Percentiles rank a stretch among this genome's conserved stretches.
Evolutionary conservation across 2,329 filamentous ascomycete species (phyloP).

Genomic region (Fusarium sp.): DNA sequence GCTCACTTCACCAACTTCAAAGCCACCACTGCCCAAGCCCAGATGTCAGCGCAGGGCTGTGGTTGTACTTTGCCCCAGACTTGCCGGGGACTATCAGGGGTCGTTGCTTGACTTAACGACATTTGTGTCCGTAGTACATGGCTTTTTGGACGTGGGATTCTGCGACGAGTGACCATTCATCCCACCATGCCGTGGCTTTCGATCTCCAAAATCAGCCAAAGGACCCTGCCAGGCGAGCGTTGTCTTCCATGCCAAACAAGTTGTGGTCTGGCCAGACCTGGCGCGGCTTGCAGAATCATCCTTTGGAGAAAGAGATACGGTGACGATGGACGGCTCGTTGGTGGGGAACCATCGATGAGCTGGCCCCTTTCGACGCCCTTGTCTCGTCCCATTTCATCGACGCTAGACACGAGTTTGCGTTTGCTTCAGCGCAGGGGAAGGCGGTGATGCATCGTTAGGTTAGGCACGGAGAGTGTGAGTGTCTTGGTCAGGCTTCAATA

Average conservation of each 20-base stretch:
- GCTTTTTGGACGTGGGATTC: conserved; percentile 23
- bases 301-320: conserved; percentile 44
- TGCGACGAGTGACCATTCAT: conserved; percentile 29
- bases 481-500: conserved; percentile 42
- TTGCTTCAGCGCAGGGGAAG: conserved; percentile 41
- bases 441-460: conserved; percentile 47
- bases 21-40: conserved; percentile 37
- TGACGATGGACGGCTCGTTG: conserved; percentile 43
- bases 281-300: conserved; percentile 41
- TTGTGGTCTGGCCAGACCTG: conserved; percentile 17
- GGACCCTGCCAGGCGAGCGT: conserved; percentile 30
- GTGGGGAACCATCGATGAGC: conserved; percentile 47
- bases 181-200: conserved; percentile 28
- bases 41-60: conserved; percentile 43
- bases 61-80: conserved; percentile 41
- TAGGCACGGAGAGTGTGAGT: conserved; percentile 39
- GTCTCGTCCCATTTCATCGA: conserved; percentile 44
- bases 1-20: conserved; percentile 37
- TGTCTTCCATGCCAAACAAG: conserved; percentile 18
- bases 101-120: conserved; percentile 38
- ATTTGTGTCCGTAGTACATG: conserved; percentile 24
- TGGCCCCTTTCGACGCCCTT: conserved; percentile 46
- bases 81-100: conserved; percentile 39
- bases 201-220: conserved; percentile 30
- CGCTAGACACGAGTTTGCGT: conserved; percentile 42